Evolutionary conservation across 129 eudicot genomes (phyloP), one percentile per base, ranked within the genome.

Genomic region (Helichrysum umbraculigerum): DNA sequence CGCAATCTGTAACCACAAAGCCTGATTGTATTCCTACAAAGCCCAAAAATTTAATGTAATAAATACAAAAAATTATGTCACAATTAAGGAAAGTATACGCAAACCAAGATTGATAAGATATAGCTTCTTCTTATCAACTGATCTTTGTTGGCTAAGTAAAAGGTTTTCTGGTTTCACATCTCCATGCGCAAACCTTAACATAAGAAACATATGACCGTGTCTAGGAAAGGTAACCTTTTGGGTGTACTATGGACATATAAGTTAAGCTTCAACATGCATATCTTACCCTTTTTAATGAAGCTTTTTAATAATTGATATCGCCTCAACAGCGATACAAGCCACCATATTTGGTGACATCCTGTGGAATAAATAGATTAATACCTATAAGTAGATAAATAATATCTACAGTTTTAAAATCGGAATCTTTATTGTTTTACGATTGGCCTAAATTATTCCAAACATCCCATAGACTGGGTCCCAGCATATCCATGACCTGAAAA

Each of bases 401-500:
- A 59, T 20, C 51, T 11, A 44, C 42, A 42, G 11, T 25, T 39
- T 19, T 30, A 37, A 30, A 33, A 32, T 7, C 4, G 20, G 21
- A 75, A 57, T 19, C 9, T 64, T 6, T 33, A 6, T 74, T 6
- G 76, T 59, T 97, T 91, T 94, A 95, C 97, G 96, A 87, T 82
- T 95, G 99, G 86, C 99, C 99, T 73, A 95, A 85, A 33, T 96
- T 84, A 84, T 95, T 95, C 97, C 97, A 95, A 41, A 95, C 95
- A 83, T 95, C 99, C 99, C 99, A 95, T 68, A 95, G 94, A 85
- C 99, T 95, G 21, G 97, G 99, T 57, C 99, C 99, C 56, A 95
- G 97, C 86, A 95, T 95, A 82, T 95, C 99, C 99, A 95, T 95
- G 74, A 95, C 93, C 99, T 95, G 84, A 82, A 25, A 75, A 64